phyloP scores from a whole-genome alignment of 78 protist genomes.

The slime mould (Dictyostelium discoideum) region dicty_2.7 NC_007088.5:776501-777000 shows the following conservation, averaged over 20 bases:
- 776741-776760: slow-evolving; percentile 17
- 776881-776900: slow-evolving; percentile 38
- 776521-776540: not conserved
- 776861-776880: slow-evolving; percentile 41
- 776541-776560: not conserved
- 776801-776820: slow-evolving; percentile 50
- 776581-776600: not conserved
- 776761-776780: not conserved
- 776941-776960: not conserved
- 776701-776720: not conserved
- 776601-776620: not conserved
- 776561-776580: not conserved
- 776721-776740: not conserved
- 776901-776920: slow-evolving; percentile 38
- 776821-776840: slow-evolving; percentile 15
- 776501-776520: not conserved
- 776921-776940: slow-evolving; percentile 34
- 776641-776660: not conserved
- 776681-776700: slow-evolving; percentile 21
- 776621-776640: not conserved
- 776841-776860: slow-evolving; percentile 29
- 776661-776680: not conserved
- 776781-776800: slow-evolving; percentile 47
- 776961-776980: not conserved
- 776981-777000: slow-evolving; percentile 12